Base-by-base conservation (phyloP, 257 asterid genomes). In the Scutellaria galericulata region DNA sequence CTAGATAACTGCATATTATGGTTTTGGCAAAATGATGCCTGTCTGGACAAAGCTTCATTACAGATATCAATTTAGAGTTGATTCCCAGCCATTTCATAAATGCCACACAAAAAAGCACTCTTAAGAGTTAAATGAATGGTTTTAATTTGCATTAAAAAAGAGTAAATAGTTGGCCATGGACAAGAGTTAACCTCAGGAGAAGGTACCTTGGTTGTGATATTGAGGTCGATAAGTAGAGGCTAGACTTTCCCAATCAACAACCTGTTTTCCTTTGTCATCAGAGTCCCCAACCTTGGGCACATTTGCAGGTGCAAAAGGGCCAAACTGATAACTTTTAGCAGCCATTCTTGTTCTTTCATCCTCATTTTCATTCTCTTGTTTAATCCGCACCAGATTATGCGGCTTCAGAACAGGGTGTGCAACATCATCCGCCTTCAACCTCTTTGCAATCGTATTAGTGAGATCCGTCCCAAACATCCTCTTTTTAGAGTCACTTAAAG, bases 221-320 rank as follows among this genome's bases (percentile, higher is more conserved):
- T 86, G 90, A 58, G 97, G 98, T 77, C 92, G 86, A 76, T 90
- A 86, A 66, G 89, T 66, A 55, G 94, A 75, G 15, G 94, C 90
- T 48, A 94, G 72, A 77, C 77, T 85, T 84, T 87, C 97, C 94
- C 93, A 91, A 69, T 90, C 91, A 66, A 83, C 80, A 74, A 70
- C 79, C 18, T 63, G 76, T 44, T 80, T 86, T 53, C 69, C 81
- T 40, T 68, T 81, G 48, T 84, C 82, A 24, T 83, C 82, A 68
- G 86, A 77, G 67, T 18, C 85, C 74, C 68, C 92, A 46, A n/a
- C 85, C 59, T 82, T 79, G 35, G 92, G 79, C 58, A 74, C 77
- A 71, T 70, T 87, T 55, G 82, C 85, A 64, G 99, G 99, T 22
- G 99, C 96, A 85, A 95, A 95, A 50, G 99, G 99, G 79, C 98